A percentile compares a stretch with the other conserved stretches of the same genome.
These are phyloP conservation scores for Podospora pseudopauciseta DNA, from an alignment of 495 filamentous ascomycete genomes.

Conservation along the genomic window DNA sequence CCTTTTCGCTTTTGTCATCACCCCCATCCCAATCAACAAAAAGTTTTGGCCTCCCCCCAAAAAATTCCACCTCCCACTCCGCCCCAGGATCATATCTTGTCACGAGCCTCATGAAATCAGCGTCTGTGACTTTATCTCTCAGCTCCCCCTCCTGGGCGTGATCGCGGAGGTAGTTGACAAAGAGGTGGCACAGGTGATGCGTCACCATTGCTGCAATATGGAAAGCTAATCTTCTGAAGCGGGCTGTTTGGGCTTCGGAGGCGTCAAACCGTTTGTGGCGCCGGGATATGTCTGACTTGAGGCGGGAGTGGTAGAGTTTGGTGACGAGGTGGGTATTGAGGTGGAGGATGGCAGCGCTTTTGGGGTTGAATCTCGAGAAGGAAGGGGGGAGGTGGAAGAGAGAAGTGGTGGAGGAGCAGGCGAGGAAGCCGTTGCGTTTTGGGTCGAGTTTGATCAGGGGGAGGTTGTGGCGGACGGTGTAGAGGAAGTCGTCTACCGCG, in stretches of 20 bases:
- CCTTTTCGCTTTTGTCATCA: conserved; percentile 12
- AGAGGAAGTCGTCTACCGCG: conserved; percentile 21
- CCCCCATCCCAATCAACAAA: conserved; percentile 18
- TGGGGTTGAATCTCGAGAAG: conserved; percentile 19
- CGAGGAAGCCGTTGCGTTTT: conserved; percentile 17
- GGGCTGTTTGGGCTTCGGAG: not conserved
- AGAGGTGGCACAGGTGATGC: conserved; percentile 26
- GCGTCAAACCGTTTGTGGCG: conserved; percentile 14
- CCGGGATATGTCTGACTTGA: conserved; percentile 20
- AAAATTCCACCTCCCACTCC: conserved; percentile 26
- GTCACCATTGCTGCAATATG: conserved; percentile 23
- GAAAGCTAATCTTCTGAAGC: conserved; percentile 24
- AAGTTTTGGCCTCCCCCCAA: conserved; percentile 24
- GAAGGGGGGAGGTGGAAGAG: not conserved
- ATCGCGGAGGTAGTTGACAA: conserved; percentile 20
- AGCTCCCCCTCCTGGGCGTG: conserved; percentile 5
- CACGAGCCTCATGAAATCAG: conserved; percentile 20
- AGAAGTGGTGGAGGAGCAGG: conserved; percentile 7
- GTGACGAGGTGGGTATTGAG: conserved; percentile 22
- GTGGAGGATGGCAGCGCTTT: conserved; percentile 20
- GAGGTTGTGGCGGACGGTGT: conserved; percentile 19
- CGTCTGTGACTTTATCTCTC: conserved; percentile 15
- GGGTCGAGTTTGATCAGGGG: conserved; percentile 22
- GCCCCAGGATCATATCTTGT: conserved; percentile 21
- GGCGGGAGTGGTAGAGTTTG: conserved; percentile 23